Percentiles rank a stretch among this genome's conserved stretches.
These are phyloP conservation scores for Chlamydomonas sphaeroides DNA, from an alignment of 139 green algal species.

Conservation along the genomic window DNA sequence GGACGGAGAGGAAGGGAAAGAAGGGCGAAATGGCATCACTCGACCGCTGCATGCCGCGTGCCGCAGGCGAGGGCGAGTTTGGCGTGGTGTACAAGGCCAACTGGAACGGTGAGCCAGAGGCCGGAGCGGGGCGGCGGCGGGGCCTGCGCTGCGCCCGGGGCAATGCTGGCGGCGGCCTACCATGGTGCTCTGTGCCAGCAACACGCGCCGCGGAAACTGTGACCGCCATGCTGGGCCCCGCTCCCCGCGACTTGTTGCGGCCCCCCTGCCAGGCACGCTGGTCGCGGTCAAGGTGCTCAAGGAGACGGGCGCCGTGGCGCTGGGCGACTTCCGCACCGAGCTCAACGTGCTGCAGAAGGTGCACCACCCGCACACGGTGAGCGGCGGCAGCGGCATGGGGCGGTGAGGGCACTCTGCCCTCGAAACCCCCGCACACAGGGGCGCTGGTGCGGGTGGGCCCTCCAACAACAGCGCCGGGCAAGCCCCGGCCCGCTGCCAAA, in stretches of 20 bases:
- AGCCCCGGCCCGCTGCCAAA: no score
- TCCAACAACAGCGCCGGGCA: no score
- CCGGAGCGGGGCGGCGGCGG: not conserved
- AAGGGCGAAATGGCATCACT: not conserved
- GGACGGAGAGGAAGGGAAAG: not conserved
- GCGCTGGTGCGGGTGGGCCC: no score
- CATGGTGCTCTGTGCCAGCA: no score
- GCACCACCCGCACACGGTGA: constrained; percentile 79
- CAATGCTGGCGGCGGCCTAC: no score
- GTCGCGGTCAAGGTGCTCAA: constrained; percentile 94
- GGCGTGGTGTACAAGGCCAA: constrained; percentile 84
- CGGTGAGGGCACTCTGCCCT: no score
- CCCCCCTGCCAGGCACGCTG: constrained; percentile 57
- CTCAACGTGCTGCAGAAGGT: constrained; percentile 91
- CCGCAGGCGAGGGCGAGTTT: constrained; percentile 90
- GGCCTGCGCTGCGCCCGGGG: not conserved
- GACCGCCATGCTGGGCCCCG: no score
- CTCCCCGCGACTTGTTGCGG: no score
- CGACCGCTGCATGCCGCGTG: not conserved
- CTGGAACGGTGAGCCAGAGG: constrained; percentile 55
- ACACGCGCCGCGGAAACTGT: no score
- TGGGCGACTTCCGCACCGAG: constrained; percentile 84
- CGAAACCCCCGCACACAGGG: no score
- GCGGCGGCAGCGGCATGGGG: not conserved
- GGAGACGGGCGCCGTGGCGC: constrained; percentile 73